Conservation (phyloP, 2,329 filamentous ascomycete species). For the Cercospora sesami region DNA sequence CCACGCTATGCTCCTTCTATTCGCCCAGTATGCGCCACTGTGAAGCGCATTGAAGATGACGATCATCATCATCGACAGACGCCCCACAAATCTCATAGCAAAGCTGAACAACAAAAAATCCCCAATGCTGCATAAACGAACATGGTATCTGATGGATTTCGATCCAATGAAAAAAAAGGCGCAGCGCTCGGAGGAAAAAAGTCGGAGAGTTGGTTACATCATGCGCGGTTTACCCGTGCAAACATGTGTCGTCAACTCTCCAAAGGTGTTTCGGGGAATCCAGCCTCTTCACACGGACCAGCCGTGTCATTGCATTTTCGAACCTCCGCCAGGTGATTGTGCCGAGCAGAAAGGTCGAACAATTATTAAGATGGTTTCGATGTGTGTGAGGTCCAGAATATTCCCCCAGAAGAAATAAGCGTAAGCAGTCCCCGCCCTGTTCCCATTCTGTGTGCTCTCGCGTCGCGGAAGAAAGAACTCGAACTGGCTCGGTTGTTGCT, state of each 20-base stretch:
- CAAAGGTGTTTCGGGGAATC: neutral
- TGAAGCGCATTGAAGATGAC: neutral
- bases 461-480: neutral
- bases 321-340: neutral
- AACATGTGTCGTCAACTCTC: neutral
- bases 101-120: conserved; percentile 4
- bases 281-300: conserved; percentile 20
- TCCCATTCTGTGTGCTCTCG: conserved; percentile 5
- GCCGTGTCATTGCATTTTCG: conserved; percentile 11
- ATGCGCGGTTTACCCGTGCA: neutral
- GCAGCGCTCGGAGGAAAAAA: neutral
- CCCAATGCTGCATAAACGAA: conserved; percentile 29
- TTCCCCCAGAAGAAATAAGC: conserved; percentile 1
- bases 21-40: neutral
- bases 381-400: neutral
- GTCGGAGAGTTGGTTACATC: neutral
- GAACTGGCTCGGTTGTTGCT: conserved; percentile 4
- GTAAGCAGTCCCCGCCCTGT: neutral
- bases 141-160: conserved; percentile 31
- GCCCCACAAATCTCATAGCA: neutral
- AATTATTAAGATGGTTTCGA: conserved; percentile 1
- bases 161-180: conserved; percentile 7
- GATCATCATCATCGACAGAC: neutral
- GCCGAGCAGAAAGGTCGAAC: conserved; percentile 15
- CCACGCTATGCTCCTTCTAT: conserved; percentile 1